These are phyloP conservation scores for Colletotrichum australisinense DNA, from an alignment of 2,329 filamentous ascomycete genomes.

Conservation along the genomic window DNA sequence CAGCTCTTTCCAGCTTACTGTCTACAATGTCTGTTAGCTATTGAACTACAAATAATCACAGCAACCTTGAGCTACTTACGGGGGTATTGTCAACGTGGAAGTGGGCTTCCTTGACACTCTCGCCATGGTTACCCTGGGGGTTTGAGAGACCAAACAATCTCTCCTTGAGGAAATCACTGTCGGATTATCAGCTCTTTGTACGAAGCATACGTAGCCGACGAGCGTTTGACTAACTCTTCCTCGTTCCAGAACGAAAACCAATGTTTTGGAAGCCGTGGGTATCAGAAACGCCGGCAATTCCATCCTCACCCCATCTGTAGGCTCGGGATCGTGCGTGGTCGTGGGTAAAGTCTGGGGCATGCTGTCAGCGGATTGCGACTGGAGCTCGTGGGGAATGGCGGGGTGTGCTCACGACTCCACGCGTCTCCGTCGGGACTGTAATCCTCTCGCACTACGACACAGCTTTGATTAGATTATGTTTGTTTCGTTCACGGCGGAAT, in stretches of 20 bases:
- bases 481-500: background rate
- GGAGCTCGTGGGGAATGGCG: constrained; percentile 30
- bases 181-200: constrained; percentile 50
- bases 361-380: constrained; percentile 35
- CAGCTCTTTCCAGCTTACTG: constrained; percentile 24
- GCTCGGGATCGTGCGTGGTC: constrained; percentile 89
- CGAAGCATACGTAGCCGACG: constrained; percentile 37
- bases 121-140: constrained; percentile 96
- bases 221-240: constrained; percentile 75
- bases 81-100: constrained; percentile 97
- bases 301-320: constrained; percentile 96
- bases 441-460: constrained; percentile 81
- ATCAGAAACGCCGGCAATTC: constrained; percentile 93
- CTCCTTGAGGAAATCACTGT: constrained; percentile 91
- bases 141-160: constrained; percentile 95
- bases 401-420: constrained; percentile 81
- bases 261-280: constrained; percentile 93
- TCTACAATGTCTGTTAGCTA: constrained; percentile 28
- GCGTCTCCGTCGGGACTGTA: constrained; percentile 92
- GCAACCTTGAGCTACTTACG: constrained; percentile 47
- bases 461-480: constrained; percentile 16
- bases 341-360: constrained; percentile 83
- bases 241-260: constrained; percentile 97
- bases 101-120: constrained; percentile 96
- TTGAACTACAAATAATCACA: too few species aligned